phyloP scores from a whole-genome alignment of 1,284 basidiomycete species.

The Cryptococcus sp. region DNA sequence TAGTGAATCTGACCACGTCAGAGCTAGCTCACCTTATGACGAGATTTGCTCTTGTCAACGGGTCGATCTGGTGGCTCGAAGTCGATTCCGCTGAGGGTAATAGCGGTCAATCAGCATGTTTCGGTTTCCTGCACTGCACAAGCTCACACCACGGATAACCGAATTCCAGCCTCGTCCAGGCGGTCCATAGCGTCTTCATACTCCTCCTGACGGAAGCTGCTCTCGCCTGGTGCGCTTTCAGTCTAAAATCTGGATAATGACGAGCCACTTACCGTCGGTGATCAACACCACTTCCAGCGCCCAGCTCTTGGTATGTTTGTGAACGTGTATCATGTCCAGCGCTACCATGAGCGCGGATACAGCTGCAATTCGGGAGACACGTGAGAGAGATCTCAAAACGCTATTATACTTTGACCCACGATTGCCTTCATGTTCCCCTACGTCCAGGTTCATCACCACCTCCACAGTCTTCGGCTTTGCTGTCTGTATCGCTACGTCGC shows the following conservation, averaged over 20 bases:
- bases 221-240: conserved; percentile 32
- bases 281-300: conserved; percentile 74
- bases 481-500: conserved; percentile 74
- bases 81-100: conserved; percentile 32
- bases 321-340: conserved; percentile 63
- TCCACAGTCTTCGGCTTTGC: conserved; percentile 75
- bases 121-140: neutral
- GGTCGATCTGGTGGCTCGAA: conserved; percentile 31
- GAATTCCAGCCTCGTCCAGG: conserved; percentile 62
- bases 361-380: conserved; percentile 57
- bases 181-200: conserved; percentile 69
- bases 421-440: conserved; percentile 50
- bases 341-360: conserved; percentile 84
- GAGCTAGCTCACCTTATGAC: conserved; percentile 28
- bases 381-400: neutral
- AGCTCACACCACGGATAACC: conserved; percentile 63
- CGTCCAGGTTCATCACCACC: conserved; percentile 68
- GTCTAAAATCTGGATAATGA: conserved; percentile 63
- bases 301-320: conserved; percentile 71
- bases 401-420: conserved; percentile 31
- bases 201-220: conserved; percentile 56
- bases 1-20: neutral
- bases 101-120: conserved; percentile 5
- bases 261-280: conserved; percentile 73
- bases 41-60: conserved; percentile 43